phyloP scores from a whole-genome alignment of 2,329 filamentous ascomycete species.

The Rhynchosporium graminicola region DNA sequence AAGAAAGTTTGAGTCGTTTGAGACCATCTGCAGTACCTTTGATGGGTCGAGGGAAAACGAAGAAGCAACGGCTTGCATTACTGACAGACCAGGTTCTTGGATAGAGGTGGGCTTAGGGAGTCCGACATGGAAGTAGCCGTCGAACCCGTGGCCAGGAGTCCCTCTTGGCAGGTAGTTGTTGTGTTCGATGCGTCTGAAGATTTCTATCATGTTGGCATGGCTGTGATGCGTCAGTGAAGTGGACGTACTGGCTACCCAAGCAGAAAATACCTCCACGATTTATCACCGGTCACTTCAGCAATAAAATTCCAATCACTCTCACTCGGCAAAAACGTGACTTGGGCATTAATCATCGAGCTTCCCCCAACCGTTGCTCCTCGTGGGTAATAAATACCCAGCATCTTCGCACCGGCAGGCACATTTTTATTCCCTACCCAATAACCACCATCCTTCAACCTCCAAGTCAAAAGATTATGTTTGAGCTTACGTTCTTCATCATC shows the following conservation, averaged over 20 bases:
- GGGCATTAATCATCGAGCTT: conserved; percentile 41
- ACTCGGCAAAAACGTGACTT: conserved; percentile 45
- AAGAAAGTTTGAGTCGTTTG: conserved; percentile 32
- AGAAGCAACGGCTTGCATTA: conserved; percentile 15
- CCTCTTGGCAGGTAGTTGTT: conserved; percentile 45
- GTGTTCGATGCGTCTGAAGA: conserved; percentile 46
- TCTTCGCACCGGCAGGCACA: conserved; percentile 40
- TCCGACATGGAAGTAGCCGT: conserved; percentile 31
- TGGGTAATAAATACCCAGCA: conserved; percentile 44
- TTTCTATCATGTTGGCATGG: conserved; percentile 44
- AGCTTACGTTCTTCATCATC: conserved; percentile 46
- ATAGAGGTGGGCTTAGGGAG: conserved; percentile 24
- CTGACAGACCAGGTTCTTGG: conserved; percentile 27
- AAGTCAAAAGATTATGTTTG: conserved; percentile 48
- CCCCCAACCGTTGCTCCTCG: conserved; percentile 44
- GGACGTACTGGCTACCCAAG: not conserved
- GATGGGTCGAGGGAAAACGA: conserved; percentile 16
- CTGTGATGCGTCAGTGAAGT: conserved; percentile 5
- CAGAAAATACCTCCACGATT: conserved; percentile 40
- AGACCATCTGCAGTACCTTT: conserved; percentile 28
- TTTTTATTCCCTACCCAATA: conserved; percentile 32
- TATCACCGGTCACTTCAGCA: conserved; percentile 46
- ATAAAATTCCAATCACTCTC: conserved; percentile 48
- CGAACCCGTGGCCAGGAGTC: conserved; percentile 46
- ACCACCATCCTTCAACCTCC: conserved; percentile 23